phyloP scores from a whole-genome alignment of 345 rosid genomes.

The Lumnitzera racemosa region DNA sequence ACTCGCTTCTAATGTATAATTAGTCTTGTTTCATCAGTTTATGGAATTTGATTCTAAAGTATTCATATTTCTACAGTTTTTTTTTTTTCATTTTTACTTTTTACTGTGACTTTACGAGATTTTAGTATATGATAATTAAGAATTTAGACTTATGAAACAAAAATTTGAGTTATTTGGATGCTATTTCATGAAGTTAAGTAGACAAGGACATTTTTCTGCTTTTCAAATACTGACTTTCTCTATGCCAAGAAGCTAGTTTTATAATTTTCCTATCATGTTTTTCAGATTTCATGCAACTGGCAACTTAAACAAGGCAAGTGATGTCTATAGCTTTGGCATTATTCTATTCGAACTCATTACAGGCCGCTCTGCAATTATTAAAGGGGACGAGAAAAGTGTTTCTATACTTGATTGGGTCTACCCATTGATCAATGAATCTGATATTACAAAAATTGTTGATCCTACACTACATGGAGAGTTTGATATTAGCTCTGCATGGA shows the following conservation, averaged over 20 bases:
- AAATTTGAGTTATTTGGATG: too few relatives aligned
- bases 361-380: too few relatives aligned
- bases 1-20: neutral
- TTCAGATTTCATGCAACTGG: neutral
- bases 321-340: conserved; percentile 2
- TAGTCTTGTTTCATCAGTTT: neutral
- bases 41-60: neutral
- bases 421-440: too few relatives aligned
- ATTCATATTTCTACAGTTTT: too few relatives aligned
- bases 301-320: neutral
- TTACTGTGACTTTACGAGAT: too few relatives aligned
- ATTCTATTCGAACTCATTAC: neutral
- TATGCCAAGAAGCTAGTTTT: neutral
- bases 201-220: neutral
- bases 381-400: too few relatives aligned
- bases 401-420: too few relatives aligned
- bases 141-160: neutral
- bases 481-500: too few relatives aligned
- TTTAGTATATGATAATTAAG: too few relatives aligned
- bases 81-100: too few relatives aligned
- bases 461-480: too few relatives aligned
- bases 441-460: too few relatives aligned
- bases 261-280: neutral
- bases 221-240: neutral
- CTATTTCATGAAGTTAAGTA: neutral